Conservation (phyloP, 192 early-diverging fungal genomes). For the Backusella australiensis region DNA sequence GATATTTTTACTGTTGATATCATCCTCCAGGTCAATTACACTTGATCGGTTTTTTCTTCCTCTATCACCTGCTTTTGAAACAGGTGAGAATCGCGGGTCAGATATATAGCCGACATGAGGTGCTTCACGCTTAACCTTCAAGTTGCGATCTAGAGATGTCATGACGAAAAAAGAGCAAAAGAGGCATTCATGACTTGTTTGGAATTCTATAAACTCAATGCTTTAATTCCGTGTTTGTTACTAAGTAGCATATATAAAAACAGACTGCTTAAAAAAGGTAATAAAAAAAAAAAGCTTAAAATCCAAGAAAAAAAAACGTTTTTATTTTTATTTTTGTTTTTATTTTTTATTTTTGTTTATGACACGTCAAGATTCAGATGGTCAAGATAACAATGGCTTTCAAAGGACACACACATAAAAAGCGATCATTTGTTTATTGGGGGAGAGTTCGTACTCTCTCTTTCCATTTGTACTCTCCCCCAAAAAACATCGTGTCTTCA, state of each 20-base stretch:
- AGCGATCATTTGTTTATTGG: neutral
- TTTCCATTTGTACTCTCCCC: neutral
- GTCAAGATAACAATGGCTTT: neutral
- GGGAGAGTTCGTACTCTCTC: neutral
- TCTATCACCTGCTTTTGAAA: neutral
- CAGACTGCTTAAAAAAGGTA: neutral
- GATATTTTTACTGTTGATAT: neutral
- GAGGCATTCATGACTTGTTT: neutral
- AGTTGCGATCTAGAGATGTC: neutral
- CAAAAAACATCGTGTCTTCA: neutral
- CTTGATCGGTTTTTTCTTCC: neutral
- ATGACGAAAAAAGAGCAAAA: neutral
- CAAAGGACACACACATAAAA: neutral
- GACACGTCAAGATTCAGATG: neutral
- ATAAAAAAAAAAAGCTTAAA: neutral
- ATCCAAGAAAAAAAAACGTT: neutral
- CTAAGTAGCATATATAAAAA: neutral
- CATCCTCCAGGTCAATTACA: neutral
- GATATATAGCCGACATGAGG: neutral
- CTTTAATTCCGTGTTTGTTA: constrained; percentile 10
- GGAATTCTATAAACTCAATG: constrained; percentile 1
- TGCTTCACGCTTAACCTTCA: neutral
- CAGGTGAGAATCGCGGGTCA: neutral
- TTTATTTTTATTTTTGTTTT: neutral
- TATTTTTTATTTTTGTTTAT: neutral